These are phyloP conservation scores for Cornus controversa DNA, from an alignment of 148 eudicot genomes.

Conservation along the genomic window DNA sequence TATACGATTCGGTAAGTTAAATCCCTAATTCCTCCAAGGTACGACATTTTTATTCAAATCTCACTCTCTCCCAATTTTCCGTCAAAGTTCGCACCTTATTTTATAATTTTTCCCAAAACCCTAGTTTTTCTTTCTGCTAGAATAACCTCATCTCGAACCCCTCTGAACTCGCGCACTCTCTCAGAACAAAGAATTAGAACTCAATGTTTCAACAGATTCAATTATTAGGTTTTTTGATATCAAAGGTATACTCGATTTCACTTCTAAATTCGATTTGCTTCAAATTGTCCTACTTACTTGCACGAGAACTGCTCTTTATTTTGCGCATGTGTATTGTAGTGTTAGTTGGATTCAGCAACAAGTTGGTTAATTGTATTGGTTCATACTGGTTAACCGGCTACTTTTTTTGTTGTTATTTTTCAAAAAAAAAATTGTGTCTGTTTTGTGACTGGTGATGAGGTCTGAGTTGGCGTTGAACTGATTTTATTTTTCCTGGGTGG, in stretches of 20 bases:
- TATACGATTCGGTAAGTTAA: slow-evolving; percentile 5
- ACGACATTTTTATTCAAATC: slow-evolving; percentile 1
- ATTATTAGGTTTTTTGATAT: not conserved
- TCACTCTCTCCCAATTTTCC: not conserved
- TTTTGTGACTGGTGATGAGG: not conserved
- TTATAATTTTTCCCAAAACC: slow-evolving; percentile 21
- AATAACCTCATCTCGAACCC: slow-evolving; percentile 13
- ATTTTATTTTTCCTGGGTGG: not conserved
- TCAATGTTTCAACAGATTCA: not conserved
- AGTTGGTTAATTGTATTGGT: not conserved
- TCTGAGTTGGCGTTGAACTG: slow-evolving; percentile 1
- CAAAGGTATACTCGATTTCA: slow-evolving; percentile 16
- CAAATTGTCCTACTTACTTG: not conserved
- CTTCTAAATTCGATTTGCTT: slow-evolving; percentile 5
- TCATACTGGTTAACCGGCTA: not conserved
- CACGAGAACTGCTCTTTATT: not conserved
- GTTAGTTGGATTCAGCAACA: not conserved
- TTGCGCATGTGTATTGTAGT: not conserved
- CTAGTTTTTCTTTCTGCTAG: slow-evolving; percentile 21
- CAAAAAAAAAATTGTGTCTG: not conserved
- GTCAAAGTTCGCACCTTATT: slow-evolving; percentile 9
- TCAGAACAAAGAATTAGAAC: not conserved
- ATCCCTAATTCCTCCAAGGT: slow-evolving; percentile 16
- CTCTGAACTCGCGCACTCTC: not conserved
- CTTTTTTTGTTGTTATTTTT: not conserved